Percentiles rank a stretch among this genome's conserved stretches.
Evolutionary conservation across 108 stramenopile genomes (phyloP).

Genomic region (Aurantiochytrium sp.): DNA sequence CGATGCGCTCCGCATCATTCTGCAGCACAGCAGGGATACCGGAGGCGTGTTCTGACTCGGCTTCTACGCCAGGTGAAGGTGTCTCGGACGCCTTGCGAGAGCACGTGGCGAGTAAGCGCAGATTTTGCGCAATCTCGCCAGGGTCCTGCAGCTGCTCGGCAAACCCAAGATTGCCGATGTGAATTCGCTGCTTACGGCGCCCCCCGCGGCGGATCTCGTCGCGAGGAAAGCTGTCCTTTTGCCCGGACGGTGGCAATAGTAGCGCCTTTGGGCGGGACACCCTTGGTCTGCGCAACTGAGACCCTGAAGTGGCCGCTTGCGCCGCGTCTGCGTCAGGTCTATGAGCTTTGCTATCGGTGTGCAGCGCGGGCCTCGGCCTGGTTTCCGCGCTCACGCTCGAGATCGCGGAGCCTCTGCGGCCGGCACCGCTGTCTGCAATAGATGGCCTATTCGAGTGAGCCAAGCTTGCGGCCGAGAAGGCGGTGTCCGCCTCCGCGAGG

Average conservation of each 20-base stretch:
- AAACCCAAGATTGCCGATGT: neutral
- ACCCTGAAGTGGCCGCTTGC: no score
- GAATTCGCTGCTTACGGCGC: neutral
- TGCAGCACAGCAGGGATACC: neutral
- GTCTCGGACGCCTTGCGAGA: neutral
- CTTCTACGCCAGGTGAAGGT: neutral
- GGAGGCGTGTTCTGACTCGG: neutral
- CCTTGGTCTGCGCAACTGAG: neutral
- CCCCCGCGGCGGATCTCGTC: neutral
- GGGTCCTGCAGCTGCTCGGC: neutral
- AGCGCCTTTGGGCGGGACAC: neutral
- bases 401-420: no score
- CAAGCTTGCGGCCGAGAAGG: no score
- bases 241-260: neutral
- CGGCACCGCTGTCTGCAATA: no score
- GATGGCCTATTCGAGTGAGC: no score
- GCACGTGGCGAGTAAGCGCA: neutral
- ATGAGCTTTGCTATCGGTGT: no score
- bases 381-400: no score
- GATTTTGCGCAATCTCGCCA: neutral
- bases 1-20: neutral
- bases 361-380: no score
- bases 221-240: neutral
- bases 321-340: no score
- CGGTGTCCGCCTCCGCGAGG: neutral